Percentiles rank a stretch among this genome's conserved stretches.
Conservation (phyloP, 441 rosid species). For the Mallotus japonicus region DNA sequence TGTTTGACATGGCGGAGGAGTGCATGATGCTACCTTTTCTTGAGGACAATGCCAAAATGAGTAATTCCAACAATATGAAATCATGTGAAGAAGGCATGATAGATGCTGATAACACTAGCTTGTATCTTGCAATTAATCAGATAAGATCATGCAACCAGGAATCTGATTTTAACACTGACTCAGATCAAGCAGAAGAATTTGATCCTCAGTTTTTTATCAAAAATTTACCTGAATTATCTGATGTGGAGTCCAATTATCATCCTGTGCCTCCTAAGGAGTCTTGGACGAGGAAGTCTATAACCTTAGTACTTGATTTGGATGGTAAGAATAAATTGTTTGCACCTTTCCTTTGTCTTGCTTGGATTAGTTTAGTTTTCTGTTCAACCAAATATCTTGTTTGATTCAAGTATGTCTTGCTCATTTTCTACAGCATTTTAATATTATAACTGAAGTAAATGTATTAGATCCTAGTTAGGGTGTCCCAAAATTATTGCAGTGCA, state of each 20-base stretch:
- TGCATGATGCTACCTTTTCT: constrained; percentile 78
- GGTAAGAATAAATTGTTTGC: constrained; percentile 46
- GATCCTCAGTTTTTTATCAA: constrained; percentile 79
- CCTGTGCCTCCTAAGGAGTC: constrained; percentile 45
- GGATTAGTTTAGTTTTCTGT: not conserved
- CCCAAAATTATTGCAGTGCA: not conserved
- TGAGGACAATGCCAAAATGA: constrained; percentile 56
- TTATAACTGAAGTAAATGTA: not conserved
- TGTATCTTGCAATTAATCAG: constrained; percentile 61
- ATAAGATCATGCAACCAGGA: constrained; percentile 49
- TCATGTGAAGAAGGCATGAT: constrained; percentile 43
- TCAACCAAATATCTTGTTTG: not conserved
- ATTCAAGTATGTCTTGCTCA: not conserved
- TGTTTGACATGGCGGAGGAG: constrained; percentile 60
- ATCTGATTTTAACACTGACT: constrained; percentile 47
- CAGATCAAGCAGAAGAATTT: constrained; percentile 61
- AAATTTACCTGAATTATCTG: constrained; percentile 82
- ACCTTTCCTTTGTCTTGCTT: not conserved
- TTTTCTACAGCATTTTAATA: not conserved
- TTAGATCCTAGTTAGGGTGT: too few species aligned
- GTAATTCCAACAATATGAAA: constrained; percentile 41
- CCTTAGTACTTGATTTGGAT: constrained; percentile 93
- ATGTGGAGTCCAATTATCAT: constrained; percentile 60
- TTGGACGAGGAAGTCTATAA: constrained; percentile 53
- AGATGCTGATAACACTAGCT: constrained; percentile 47